phyloP scores from a whole-genome alignment of 2,329 filamentous ascomycete species.

The Nectriaceae sp. region DNA sequence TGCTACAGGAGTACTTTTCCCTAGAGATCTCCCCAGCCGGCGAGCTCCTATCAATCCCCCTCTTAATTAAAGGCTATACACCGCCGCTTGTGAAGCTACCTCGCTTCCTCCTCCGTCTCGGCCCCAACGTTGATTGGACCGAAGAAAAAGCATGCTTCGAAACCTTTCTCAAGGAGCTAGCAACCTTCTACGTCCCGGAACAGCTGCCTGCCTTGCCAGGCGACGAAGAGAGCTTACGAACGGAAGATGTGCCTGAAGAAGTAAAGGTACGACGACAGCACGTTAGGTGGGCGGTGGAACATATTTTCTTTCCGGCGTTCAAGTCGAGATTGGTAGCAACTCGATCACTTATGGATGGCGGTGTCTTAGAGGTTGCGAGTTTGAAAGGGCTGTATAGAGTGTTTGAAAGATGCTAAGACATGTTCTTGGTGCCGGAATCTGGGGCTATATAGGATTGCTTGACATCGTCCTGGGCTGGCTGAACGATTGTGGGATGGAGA shows the following conservation, averaged over 20 bases:
- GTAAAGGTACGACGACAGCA: slow-evolving; percentile 64
- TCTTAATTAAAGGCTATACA: slow-evolving; percentile 86
- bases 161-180: slow-evolving; percentile 81
- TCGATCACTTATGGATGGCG: slow-evolving; percentile 69
- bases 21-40: slow-evolving; percentile 79
- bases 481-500: background rate
- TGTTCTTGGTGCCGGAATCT: background rate
- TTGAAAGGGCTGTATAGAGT: slow-evolving; percentile 91
- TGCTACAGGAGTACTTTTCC: slow-evolving; percentile 92
- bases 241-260: slow-evolving; percentile 48
- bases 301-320: slow-evolving; percentile 88
- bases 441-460: background rate
- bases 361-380: slow-evolving; percentile 84
- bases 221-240: slow-evolving; percentile 32
- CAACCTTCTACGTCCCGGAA: slow-evolving; percentile 89
- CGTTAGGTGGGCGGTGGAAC: slow-evolving; percentile 75
- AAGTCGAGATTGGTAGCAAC: slow-evolving; percentile 83
- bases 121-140: slow-evolving; percentile 85
- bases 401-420: slow-evolving; percentile 82
- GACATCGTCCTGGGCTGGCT: background rate
- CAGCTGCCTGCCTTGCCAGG: slow-evolving; percentile 61
- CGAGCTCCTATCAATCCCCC: slow-evolving; percentile 75
- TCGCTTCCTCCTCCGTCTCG: slow-evolving; percentile 81
- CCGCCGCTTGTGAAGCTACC: slow-evolving; percentile 86
- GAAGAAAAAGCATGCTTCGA: slow-evolving; percentile 86